A percentile compares a stretch with the other conserved stretches of the same genome.
phyloP scores from a whole-genome alignment of 2,329 filamentous ascomycete genomes.

The Fusarium beomiforme region DNA sequence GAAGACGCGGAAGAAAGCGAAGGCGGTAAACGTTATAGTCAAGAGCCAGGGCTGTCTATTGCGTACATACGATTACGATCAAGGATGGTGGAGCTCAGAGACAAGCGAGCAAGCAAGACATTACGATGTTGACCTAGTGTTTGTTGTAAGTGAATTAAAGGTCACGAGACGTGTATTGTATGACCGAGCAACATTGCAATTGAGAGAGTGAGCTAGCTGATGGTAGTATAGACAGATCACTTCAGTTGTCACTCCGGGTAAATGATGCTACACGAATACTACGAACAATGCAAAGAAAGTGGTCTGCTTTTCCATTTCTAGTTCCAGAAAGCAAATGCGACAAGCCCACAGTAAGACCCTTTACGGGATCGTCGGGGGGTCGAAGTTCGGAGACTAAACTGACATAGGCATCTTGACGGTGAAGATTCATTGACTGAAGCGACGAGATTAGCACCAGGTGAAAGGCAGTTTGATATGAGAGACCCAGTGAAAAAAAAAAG shows the following conservation, averaged over 20 bases:
- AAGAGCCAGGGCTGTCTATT: slow-evolving; percentile 13
- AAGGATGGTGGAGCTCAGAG: slow-evolving; percentile 18
- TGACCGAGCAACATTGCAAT: background rate
- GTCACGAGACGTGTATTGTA: background rate
- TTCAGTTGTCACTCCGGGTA: background rate
- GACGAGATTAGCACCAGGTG: slow-evolving; percentile 4
- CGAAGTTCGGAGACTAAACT: slow-evolving; percentile 30
- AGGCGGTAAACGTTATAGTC: slow-evolving; percentile 23
- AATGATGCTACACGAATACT: background rate
- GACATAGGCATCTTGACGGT: background rate
- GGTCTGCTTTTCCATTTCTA: slow-evolving; percentile 28
- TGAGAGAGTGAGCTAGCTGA: background rate
- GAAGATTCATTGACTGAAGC: background rate
- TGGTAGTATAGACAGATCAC: background rate
- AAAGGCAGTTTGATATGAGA: slow-evolving; percentile 11
- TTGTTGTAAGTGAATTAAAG: background rate
- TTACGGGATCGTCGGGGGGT: slow-evolving; percentile 6
- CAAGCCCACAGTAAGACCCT: slow-evolving; percentile 15
- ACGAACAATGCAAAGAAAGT: slow-evolving; percentile 7
- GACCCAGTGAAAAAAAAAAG: slow-evolving; percentile 17
- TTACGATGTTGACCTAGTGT: background rate
- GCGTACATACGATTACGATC: slow-evolving; percentile 31
- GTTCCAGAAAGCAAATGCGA: slow-evolving; percentile 22
- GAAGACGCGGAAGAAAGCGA: slow-evolving; percentile 30
- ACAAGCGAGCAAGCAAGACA: background rate